A percentile compares a stretch with the other conserved stretches of the same genome.
Conservation (phyloP, 805 yeast genomes). For the Sugiyamaella valdiviana region DNA sequence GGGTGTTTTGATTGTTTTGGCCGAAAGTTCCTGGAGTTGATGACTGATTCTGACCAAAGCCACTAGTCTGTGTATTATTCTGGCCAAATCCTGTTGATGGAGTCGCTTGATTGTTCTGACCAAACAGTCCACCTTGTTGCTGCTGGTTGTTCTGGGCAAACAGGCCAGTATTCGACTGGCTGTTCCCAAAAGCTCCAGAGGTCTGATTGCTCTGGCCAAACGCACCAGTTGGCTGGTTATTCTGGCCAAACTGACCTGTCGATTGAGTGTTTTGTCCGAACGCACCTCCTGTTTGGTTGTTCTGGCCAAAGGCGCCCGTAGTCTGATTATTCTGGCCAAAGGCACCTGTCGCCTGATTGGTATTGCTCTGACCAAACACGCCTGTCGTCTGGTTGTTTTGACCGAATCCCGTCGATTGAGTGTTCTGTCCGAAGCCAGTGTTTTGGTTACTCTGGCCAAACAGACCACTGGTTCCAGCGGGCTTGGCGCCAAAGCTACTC, state of each 20-base stretch:
- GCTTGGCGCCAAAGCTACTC: slow-evolving; percentile 1
- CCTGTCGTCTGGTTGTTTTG: not conserved
- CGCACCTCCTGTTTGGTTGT: not conserved
- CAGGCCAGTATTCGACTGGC: slow-evolving; percentile 12
- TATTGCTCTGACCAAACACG: slow-evolving; percentile 11
- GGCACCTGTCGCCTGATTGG: not conserved
- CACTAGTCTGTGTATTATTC: slow-evolving; percentile 16
- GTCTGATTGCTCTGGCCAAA: slow-evolving; percentile 1
- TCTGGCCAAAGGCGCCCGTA: slow-evolving; percentile 5
- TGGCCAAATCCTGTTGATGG: not conserved
- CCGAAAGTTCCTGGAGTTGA: no score
- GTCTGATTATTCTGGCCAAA: not conserved
- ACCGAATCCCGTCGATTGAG: not conserved
- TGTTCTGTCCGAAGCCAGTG: not conserved
- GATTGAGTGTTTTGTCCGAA: not conserved
- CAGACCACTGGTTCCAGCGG: slow-evolving; percentile 12
- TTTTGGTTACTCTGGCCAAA: slow-evolving; percentile 14
- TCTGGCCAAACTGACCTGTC: slow-evolving; percentile 5
- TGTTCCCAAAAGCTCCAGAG: slow-evolving; percentile 6
- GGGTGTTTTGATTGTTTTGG: slow-evolving; percentile 10
- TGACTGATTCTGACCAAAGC: slow-evolving; percentile 36
- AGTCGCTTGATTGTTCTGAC: slow-evolving; percentile 16
- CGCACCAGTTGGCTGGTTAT: slow-evolving; percentile 6
- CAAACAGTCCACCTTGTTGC: slow-evolving; percentile 33
- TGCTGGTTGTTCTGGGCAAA: slow-evolving; percentile 15